phyloP scores from a whole-genome alignment of 2,329 filamentous ascomycete genomes.

The Zarea fungicola region DNA sequence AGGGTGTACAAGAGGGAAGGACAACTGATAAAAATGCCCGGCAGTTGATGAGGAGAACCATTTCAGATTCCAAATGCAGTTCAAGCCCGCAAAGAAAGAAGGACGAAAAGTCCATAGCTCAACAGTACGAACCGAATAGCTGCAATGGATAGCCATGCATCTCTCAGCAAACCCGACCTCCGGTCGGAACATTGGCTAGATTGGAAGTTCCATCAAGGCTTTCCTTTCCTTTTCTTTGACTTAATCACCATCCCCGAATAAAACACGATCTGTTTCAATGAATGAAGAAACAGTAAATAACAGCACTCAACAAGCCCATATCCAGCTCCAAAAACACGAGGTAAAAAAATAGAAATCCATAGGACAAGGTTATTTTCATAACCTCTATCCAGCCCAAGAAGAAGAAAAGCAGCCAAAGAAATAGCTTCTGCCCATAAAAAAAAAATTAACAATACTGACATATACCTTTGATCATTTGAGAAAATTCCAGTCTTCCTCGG shows the following conservation, averaged over 20 bases:
- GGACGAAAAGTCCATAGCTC: no score
- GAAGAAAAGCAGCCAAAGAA: neutral
- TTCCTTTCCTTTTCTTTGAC: no score
- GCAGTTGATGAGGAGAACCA: slow-evolving; percentile 12
- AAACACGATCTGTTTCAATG: no score
- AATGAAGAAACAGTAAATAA: no score
- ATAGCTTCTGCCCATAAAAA: neutral
- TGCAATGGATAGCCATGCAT: no score
- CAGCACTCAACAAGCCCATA: no score
- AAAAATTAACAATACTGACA: slow-evolving; percentile 6
- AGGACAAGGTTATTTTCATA: neutral
- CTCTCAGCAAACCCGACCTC: no score
- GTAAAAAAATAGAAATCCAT: neutral
- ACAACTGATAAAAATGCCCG: slow-evolving; percentile 15
- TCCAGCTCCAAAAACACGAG: no score
- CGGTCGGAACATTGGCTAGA: no score
- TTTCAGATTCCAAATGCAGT: slow-evolving; percentile 9
- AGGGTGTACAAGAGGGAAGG: neutral
- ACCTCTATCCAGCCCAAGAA: neutral
- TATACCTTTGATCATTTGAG: neutral
- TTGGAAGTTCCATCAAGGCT: no score
- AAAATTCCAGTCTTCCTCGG: neutral
- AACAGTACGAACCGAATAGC: no score
- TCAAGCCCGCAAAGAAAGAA: slow-evolving; percentile 14
- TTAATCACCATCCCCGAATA: no score